phyloP scores from a whole-genome alignment of 306 rosid species.

The Neltuma alba region DNA sequence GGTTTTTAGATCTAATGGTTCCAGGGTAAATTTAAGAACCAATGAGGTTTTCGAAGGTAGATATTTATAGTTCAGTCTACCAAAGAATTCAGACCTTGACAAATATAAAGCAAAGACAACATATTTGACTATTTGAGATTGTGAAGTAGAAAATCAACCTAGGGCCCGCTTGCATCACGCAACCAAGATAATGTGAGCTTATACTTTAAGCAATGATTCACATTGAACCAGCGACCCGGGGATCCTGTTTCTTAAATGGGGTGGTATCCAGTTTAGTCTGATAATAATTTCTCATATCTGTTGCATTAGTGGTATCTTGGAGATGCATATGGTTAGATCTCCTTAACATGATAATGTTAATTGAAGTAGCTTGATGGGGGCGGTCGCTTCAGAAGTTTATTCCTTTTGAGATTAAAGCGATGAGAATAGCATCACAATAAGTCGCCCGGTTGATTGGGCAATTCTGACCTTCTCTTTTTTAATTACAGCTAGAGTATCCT shows the following conservation, averaged over 20 bases:
- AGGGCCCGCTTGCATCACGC: neutral
- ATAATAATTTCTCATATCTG: too few relatives aligned
- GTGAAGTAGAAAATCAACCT: neutral
- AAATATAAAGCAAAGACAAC: neutral
- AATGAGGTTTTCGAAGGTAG: neutral
- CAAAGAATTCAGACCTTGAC: neutral
- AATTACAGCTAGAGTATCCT: neutral
- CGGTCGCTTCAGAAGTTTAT: neutral
- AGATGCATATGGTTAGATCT: neutral
- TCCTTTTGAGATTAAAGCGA: neutral
- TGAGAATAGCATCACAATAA: neutral
- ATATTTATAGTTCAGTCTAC: neutral
- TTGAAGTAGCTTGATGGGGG: neutral
- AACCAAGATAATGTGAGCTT: neutral
- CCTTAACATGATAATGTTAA: neutral
- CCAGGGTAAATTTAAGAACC: neutral
- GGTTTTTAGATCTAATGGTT: neutral
- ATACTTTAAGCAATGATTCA: neutral
- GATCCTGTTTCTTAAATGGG: neutral
- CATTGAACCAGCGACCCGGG: neutral
- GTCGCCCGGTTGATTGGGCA: slow-evolving; percentile 13
- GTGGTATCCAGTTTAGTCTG: neutral
- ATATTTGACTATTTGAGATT: neutral
- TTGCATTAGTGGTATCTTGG: neutral
- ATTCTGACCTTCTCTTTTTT: neutral